A percentile compares a stretch with the other conserved stretches of the same genome.
These are phyloP conservation scores for Aspergillus felis DNA, from an alignment of 2,329 filamentous ascomycete species.

Conservation along the genomic window DNA sequence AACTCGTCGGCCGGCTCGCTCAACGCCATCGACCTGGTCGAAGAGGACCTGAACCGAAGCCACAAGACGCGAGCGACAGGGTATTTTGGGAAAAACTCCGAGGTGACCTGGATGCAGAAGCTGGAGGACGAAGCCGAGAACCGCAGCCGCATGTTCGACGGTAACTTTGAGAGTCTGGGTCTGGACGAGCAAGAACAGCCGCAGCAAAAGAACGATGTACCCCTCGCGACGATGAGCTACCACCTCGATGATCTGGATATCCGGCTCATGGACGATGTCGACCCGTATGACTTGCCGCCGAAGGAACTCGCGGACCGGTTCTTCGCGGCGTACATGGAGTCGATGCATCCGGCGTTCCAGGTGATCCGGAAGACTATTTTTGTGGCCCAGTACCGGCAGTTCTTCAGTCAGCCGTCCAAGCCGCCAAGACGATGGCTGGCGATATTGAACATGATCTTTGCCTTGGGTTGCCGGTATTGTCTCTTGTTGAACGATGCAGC, in stretches of 20 bases:
- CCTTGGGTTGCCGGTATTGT: conserved; percentile 40
- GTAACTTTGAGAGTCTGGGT: background rate
- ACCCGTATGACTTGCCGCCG: conserved; percentile 35
- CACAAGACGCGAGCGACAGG: conserved; percentile 34
- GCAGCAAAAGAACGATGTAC: conserved; percentile 8
- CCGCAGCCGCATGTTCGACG: conserved; percentile 10
- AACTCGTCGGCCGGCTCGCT: conserved; percentile 34
- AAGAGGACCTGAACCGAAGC: conserved; percentile 39
- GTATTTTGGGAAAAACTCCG: conserved; percentile 44
- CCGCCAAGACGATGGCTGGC: conserved; percentile 38
- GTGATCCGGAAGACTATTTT: conserved; percentile 39
- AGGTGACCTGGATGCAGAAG: conserved; percentile 41
- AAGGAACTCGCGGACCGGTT: conserved; percentile 36
- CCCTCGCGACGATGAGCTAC: conserved; percentile 31
- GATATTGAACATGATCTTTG: conserved; percentile 46
- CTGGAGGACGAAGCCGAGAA: conserved; percentile 28
- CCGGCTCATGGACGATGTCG: conserved; percentile 29
- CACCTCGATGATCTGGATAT: conserved; percentile 39
- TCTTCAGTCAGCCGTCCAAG: conserved; percentile 21
- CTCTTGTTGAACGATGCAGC: conserved; percentile 28
- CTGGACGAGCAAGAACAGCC: background rate
- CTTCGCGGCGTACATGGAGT: conserved; percentile 36
- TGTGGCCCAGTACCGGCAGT: conserved; percentile 35
- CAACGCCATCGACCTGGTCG: conserved; percentile 38
- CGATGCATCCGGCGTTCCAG: conserved; percentile 39